Percentiles rank a stretch among this genome's conserved stretches.
Conservation (phyloP, 345 rosid species). For the Barbarea vulgaris region DNA sequence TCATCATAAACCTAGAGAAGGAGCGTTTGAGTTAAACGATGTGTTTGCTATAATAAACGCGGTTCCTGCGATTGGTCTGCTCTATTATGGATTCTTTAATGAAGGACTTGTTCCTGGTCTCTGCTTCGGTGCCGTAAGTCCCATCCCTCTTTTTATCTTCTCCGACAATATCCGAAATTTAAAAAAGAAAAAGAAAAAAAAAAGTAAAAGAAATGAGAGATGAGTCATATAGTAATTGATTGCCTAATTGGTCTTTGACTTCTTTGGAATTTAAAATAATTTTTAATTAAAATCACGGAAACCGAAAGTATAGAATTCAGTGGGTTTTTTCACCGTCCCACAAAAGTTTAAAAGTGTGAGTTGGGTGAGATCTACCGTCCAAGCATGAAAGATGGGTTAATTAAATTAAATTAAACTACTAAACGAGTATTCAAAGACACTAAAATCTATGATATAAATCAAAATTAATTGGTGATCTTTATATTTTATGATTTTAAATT, state of each 20-base stretch:
- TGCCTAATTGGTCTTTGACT: constrained; percentile 8
- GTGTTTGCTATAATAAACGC: constrained; percentile 88
- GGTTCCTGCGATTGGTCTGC: constrained; percentile 76
- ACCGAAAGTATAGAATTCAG: not conserved
- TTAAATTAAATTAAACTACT: not conserved
- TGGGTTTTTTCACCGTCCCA: not conserved
- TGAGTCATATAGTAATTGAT: no score
- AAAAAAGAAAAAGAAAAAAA: not conserved
- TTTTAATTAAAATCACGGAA: not conserved
- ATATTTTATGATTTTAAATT: no score
- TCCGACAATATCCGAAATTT: not conserved
- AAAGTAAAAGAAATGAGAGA: not conserved
- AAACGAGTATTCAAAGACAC: no score
- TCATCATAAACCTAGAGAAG: constrained; percentile 89
- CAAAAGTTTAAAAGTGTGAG: not conserved
- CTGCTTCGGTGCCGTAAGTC: constrained; percentile 89
- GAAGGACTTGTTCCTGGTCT: constrained; percentile 83
- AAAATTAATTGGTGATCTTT: no score
- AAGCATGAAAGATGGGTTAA: not conserved
- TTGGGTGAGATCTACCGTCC: not conserved
- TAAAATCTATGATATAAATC: no score
- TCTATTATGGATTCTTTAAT: constrained; percentile 79
- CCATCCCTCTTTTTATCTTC: not conserved
- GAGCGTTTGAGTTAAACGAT: constrained; percentile 90
- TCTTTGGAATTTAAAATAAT: not conserved